A percentile compares a stretch with the other conserved stretches of the same genome.
phyloP scores from a whole-genome alignment of 164 flowering plant species.

The Vitis cinerea region DNA sequence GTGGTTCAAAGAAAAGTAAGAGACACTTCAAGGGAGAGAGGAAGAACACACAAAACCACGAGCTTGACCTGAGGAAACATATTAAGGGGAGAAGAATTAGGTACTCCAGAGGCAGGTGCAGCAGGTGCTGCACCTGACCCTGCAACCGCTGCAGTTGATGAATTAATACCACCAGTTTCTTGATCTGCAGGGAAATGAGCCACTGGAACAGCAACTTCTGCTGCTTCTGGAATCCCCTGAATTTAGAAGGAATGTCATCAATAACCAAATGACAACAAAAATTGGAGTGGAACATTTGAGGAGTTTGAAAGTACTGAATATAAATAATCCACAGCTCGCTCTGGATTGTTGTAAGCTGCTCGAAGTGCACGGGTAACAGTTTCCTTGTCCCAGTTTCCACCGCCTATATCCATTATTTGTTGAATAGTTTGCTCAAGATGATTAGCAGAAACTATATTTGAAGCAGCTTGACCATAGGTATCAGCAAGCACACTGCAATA shows the following conservation, averaged over 20 bases:
- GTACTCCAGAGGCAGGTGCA: conserved; percentile 66
- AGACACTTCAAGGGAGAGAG: neutral
- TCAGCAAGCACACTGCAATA: conserved; percentile 50
- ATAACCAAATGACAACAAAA: conserved; percentile 2
- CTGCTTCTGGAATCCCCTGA: conserved; percentile 91
- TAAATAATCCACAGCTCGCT: conserved; percentile 93
- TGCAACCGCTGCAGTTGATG: conserved; percentile 13
- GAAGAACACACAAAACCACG: neutral
- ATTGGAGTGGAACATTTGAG: neutral
- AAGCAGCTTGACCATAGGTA: conserved; percentile 83
- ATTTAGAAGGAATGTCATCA: conserved; percentile 16
- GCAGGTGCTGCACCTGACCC: conserved; percentile 37
- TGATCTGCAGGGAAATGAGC: conserved; percentile 41
- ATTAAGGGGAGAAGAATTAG: conserved; percentile 85
- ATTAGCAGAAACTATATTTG: conserved; percentile 64
- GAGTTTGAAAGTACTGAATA: conserved; percentile 64
- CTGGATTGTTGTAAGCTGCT: conserved; percentile 97
- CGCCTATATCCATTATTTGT: conserved; percentile 92
- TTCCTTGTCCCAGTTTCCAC: conserved; percentile 93
- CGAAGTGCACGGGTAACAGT: conserved; percentile 91
- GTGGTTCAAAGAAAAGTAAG: neutral
- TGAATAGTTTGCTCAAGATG: conserved; percentile 81
- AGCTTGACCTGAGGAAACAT: conserved; percentile 86
- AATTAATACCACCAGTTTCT: conserved; percentile 28
- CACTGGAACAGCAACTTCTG: conserved; percentile 74